Percentiles rank a stretch among this genome's conserved stretches.
phyloP scores from a whole-genome alignment of 1,139 yeast species.

The Candida sp. region DNA sequence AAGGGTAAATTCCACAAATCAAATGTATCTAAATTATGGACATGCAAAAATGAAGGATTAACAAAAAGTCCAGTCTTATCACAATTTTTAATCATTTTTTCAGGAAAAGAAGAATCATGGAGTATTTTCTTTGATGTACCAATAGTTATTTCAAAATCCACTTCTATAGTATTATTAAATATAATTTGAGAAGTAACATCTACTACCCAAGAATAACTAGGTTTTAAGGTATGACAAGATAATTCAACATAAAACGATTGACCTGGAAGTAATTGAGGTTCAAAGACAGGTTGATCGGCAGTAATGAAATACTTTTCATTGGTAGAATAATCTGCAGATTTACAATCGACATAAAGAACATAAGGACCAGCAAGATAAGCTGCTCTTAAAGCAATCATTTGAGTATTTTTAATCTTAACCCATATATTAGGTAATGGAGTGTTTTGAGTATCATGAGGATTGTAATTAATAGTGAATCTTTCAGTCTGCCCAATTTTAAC shows the following conservation, averaged over 20 bases:
- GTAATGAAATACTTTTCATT: constrained; percentile 52
- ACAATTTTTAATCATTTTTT: constrained; percentile 23
- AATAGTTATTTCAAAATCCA: constrained; percentile 66
- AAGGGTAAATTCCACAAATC: constrained; percentile 70
- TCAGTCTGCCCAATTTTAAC: constrained; percentile 38
- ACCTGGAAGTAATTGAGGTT: constrained; percentile 67
- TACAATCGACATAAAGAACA: constrained; percentile 80
- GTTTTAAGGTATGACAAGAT: constrained; percentile 31
- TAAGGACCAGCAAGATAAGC: constrained; percentile 92
- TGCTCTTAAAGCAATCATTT: constrained; percentile 75
- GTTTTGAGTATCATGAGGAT: constrained; percentile 21
- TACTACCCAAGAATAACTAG: constrained; percentile 68
- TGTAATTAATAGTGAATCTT: constrained; percentile 30
- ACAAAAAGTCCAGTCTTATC: constrained; percentile 28
- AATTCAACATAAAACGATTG: constrained; percentile 51
- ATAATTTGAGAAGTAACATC: constrained; percentile 86
- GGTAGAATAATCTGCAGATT: constrained; percentile 61
- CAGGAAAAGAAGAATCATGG: constrained; percentile 28
- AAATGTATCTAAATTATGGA: constrained; percentile 54
- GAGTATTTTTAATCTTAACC: constrained; percentile 71
- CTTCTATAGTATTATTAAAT: constrained; percentile 66
- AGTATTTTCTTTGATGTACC: constrained; percentile 49
- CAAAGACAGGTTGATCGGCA: constrained; percentile 66
- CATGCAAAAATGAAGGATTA: constrained; percentile 21
- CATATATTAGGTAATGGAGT: constrained; percentile 33